Evolutionary conservation across 2,329 filamentous ascomycete species (phyloP), one percentile per base, ranked within the genome.

Genomic region (Calonectria naviculata): DNA sequence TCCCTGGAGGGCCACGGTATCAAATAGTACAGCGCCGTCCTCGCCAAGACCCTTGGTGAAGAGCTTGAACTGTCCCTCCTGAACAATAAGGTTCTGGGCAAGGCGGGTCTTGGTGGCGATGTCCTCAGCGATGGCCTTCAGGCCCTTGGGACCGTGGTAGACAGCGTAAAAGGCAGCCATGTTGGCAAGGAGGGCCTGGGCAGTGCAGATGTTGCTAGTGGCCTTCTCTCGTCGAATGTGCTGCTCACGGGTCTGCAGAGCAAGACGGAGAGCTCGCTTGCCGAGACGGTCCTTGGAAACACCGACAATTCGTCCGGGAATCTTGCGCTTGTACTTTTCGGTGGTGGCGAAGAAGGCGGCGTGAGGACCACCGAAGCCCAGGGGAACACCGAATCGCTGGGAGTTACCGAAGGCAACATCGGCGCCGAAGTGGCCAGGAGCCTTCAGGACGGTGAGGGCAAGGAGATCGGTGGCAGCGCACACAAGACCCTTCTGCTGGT

Each of bases 221-320:
- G 96, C 96, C 89, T 98, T 98, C 83, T 98, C 96, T 79, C 96
- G 91, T 74, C 96, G 91, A 81, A 98, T 98, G 82, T 98, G 96
- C 86, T 98, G 96, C 85, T 98, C 96, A 78, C 96, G 90, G 9
- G 96, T 98, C 85, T 98, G 95, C 60, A 98, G 86, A 24, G 95
- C 94, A 78, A 98, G 86, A 79, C 77, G 77, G 4, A 79, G 77
- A 21, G 77, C 77, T 19, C 74, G 92, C 74, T 94, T 91, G 4
- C 95, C 95, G 5, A 95, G 87, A 67, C 95, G 90, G 80, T 98
- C 95, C 83, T 97, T 97, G 49, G 95, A 97, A 5, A 98, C 89
- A 77, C 95, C 95, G 71, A 98, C 93, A 24, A 98, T 86, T 78
- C 95, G 93, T 31, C 95, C 95, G 8, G 95, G 95, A 73, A 98